A percentile compares a stretch with the other conserved stretches of the same genome.
Conservation (phyloP, 2,329 filamentous ascomycete species). For the Paramyrothecium sp. region DNA sequence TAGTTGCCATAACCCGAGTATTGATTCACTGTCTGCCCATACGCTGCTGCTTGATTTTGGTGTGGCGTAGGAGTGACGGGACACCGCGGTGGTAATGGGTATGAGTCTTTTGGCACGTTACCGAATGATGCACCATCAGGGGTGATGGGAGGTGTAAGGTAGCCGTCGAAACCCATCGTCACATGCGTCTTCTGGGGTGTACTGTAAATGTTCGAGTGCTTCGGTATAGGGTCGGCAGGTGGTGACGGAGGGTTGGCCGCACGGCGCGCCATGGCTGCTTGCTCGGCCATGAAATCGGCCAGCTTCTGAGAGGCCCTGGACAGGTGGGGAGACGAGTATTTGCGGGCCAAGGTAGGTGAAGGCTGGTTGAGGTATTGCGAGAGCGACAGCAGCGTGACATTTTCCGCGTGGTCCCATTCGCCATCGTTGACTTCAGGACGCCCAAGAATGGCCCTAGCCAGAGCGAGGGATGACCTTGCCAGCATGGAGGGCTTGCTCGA, state of each 20-base stretch:
- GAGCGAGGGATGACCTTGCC: slow-evolving; percentile 80
- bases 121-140: slow-evolving; percentile 65
- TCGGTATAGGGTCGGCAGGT: slow-evolving; percentile 49
- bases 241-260: slow-evolving; percentile 57
- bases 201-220: slow-evolving; percentile 64
- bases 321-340: slow-evolving; percentile 55
- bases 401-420: slow-evolving; percentile 74
- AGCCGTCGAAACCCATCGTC: slow-evolving; percentile 66
- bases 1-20: slow-evolving; percentile 40
- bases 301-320: slow-evolving; percentile 55
- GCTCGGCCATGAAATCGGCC: slow-evolving; percentile 57
- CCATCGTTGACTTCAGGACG: slow-evolving; percentile 73
- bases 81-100: slow-evolving; percentile 51
- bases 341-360: slow-evolving; percentile 56
- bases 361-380: slow-evolving; percentile 60
- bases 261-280: slow-evolving; percentile 54
- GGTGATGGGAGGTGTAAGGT: slow-evolving; percentile 83
- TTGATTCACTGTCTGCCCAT: slow-evolving; percentile 31
- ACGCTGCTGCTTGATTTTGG: slow-evolving; percentile 33
- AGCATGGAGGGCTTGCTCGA: slow-evolving; percentile 88
- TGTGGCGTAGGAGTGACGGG: slow-evolving; percentile 62
- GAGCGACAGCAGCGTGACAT: slow-evolving; percentile 60
- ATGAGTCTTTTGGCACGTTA: slow-evolving; percentile 44
- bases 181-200: slow-evolving; percentile 77
- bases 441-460: slow-evolving; percentile 82